Evolutionary conservation across 2,329 filamentous ascomycete genomes (phyloP).

Genomic region (Aspergillus thermomutatus): DNA sequence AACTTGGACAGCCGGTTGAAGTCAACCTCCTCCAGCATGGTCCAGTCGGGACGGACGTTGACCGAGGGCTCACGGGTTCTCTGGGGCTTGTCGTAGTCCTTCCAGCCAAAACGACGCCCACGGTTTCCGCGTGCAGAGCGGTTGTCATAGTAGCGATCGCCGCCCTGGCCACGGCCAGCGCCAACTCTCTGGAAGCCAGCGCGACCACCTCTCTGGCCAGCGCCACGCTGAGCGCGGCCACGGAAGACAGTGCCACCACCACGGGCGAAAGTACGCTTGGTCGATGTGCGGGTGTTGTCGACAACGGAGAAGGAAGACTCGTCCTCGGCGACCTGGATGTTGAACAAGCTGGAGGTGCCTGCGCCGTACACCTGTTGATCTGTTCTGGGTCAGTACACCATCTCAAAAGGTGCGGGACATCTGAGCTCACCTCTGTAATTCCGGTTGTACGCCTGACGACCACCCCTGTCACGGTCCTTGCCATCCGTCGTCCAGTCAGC

Average conservation of each 20-base stretch:
- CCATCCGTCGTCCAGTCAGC: constrained; percentile 94
- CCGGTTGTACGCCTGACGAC: constrained; percentile 84
- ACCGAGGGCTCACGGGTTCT: constrained; percentile 94
- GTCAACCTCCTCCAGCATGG: constrained; percentile 95
- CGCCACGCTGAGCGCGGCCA: constrained; percentile 70
- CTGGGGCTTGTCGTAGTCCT: constrained; percentile 97
- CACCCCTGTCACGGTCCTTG: constrained; percentile 70
- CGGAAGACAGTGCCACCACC: constrained; percentile 89
- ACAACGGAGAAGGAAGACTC: constrained; percentile 98
- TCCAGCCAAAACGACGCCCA: constrained; percentile 92
- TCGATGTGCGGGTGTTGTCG: constrained; percentile 84
- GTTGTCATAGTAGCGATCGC: constrained; percentile 65
- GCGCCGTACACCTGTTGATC: constrained; percentile 97
- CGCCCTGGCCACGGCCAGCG: constrained; percentile 64
- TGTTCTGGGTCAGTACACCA: constrained; percentile 35
- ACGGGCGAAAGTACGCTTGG: constrained; percentile 77
- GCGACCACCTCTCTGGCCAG: constrained; percentile 67
- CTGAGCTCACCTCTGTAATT: constrained; percentile 74
- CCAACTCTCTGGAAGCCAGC: constrained; percentile 71
- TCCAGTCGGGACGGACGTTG: constrained; percentile 94
- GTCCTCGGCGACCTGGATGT: constrained; percentile 87
- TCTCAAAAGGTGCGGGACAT: neutral
- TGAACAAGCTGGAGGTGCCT: constrained; percentile 80
- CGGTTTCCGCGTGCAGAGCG: constrained; percentile 67
- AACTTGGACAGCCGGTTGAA: constrained; percentile 93